phyloP scores from a whole-genome alignment of 148 eudicot species.

The Polygonum aviculare region DNA sequence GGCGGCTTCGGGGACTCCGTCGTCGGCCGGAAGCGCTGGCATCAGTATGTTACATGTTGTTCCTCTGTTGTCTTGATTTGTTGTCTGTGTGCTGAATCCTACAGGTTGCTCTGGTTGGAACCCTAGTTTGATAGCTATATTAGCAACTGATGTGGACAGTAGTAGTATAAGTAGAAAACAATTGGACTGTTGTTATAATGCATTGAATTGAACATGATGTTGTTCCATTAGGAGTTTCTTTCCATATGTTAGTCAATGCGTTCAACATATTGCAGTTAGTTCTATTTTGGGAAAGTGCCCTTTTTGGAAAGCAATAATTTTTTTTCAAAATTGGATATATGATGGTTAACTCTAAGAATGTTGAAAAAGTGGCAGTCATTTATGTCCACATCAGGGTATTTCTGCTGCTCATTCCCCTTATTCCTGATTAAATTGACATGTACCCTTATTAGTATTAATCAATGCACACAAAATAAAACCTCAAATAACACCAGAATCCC shows the following conservation, averaged over 20 bases:
- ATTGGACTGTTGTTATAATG: neutral
- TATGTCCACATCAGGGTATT: neutral
- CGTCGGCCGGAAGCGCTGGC: slow-evolving; percentile 97
- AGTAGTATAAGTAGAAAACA: neutral
- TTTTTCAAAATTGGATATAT: neutral
- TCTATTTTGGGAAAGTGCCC: neutral
- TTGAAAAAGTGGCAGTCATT: neutral
- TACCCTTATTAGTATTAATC: neutral
- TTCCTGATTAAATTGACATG: neutral
- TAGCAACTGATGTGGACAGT: neutral
- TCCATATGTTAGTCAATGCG: neutral
- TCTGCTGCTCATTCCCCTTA: neutral
- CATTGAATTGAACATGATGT: neutral
- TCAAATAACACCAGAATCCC: neutral
- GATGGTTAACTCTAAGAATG: neutral
- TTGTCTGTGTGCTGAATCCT: neutral
- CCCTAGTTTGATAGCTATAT: neutral
- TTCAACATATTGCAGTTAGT: neutral
- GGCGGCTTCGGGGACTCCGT: slow-evolving; percentile 68
- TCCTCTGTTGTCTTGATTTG: neutral
- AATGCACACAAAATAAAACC: neutral
- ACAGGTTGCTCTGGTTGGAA: neutral
- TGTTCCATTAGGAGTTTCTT: neutral
- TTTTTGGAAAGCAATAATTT: neutral
- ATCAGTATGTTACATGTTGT: slow-evolving; percentile 47